Evolutionary conservation across 1,284 basidiomycete genomes (phyloP), one percentile per base, ranked within the genome.

Genomic region (Austropuccinia psidii): DNA sequence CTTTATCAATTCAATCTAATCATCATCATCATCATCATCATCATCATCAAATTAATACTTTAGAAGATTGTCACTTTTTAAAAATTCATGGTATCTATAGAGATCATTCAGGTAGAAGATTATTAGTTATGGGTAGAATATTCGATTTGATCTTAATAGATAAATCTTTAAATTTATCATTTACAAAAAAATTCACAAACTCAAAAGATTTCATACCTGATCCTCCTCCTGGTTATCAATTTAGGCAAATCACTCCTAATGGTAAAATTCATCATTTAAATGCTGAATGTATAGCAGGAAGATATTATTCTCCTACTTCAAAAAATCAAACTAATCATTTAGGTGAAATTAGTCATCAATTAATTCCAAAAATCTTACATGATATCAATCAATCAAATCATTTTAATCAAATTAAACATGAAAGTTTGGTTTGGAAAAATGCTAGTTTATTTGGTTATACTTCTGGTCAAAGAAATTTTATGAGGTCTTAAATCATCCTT

Each of bases 261-360:
- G 47, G 49, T 8, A 35, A 37, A 43, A 50, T 61, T 33, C 29
- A 72, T 41, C 27, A 62, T 41, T 17, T 72, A 4, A 6, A 50
- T 24, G 8, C 62, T n/a, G 47, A 62, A 33, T 72, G 69, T 31
- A 62, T 72, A 19, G 41, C 69, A 19, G 69, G 69, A n/a, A 13
- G 69, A 43, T 72, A 62, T 52, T 72, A 72, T 31, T 72, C 69
- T n/a, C 58, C 69, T 39, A 49, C 43, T 9, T 35, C 45, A 15
- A 60, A 61, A 52, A 72, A 72, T 37, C 39, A 33, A 52, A 49
- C 43, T 2, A 43, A 72, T 27, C 33, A 43, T 39, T 35, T 72
- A 15, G 9, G 17, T 0, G 52, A 69, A 13, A 41, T 57, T 58
- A 45, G 67, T 43, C 0, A 37, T 17, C 27, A 54, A 45, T 58